phyloP scores from a whole-genome alignment of 495 filamentous ascomycete species.

The Aspergillus avenaceus region DNA sequence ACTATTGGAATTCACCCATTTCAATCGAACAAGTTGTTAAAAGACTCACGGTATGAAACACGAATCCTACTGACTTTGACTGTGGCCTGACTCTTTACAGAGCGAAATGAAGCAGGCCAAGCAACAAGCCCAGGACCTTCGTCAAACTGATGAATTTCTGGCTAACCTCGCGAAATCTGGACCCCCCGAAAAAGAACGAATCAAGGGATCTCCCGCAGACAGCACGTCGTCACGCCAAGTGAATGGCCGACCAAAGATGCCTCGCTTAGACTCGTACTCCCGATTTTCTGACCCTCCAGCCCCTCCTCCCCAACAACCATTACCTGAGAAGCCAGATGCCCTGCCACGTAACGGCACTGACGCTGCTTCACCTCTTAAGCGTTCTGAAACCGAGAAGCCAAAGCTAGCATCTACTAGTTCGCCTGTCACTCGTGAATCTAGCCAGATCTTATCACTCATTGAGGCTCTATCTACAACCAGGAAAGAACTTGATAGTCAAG shows the following conservation, averaged over 20 bases:
- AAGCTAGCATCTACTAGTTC: constrained; percentile 54
- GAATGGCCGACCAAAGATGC: constrained; percentile 49
- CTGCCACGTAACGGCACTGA: constrained; percentile 42
- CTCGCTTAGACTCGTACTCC: constrained; percentile 51
- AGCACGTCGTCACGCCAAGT: constrained; percentile 33
- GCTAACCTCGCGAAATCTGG: constrained; percentile 69
- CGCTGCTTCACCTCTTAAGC: constrained; percentile 55
- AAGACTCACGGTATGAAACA: constrained; percentile 68
- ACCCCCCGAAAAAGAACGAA: constrained; percentile 57
- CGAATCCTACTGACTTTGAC: background rate
- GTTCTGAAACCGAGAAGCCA: constrained; percentile 70
- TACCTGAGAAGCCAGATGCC: constrained; percentile 84
- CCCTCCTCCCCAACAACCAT: constrained; percentile 84
- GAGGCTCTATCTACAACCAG: constrained; percentile 77
- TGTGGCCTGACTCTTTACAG: constrained; percentile 43
- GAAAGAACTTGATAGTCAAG: constrained; percentile 75
- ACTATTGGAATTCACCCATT: constrained; percentile 80
- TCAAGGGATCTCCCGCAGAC: constrained; percentile 35
- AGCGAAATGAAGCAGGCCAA: constrained; percentile 82
- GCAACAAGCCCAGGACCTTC: constrained; percentile 80
- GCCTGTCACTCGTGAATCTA: constrained; percentile 60
- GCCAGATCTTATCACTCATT: constrained; percentile 73
- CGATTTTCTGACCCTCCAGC: constrained; percentile 86
- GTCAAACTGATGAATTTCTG: constrained; percentile 76
- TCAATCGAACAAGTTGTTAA: constrained; percentile 95